Evolutionary conservation across 441 rosid genomes (phyloP), one percentile per base, ranked within the genome.

Genomic region (Pelargonium fulgidum): DNA sequence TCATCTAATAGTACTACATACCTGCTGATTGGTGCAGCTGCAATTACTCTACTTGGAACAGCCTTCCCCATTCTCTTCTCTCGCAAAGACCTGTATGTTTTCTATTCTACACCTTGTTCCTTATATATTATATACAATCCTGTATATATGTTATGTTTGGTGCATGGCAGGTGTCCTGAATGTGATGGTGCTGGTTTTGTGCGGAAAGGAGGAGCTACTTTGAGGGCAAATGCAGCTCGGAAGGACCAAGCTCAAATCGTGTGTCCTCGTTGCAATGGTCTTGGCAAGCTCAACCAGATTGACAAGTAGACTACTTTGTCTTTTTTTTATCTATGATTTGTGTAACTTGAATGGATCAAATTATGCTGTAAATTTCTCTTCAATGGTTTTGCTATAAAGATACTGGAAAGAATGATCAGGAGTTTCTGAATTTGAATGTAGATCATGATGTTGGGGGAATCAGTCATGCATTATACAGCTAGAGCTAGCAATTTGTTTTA

Each of bases 111-210:
- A 44, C 24, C 24, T 22, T 22, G 24, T 10, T 10, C 10, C 4
- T 42, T 42, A 7, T 42, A 22, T 22, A n/a, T n/a, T n/a, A n/a
- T n/a, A n/a, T n/a, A n/a, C n/a, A n/a, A n/a, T n/a, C n/a, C n/a
- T n/a, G n/a, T n/a, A n/a, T n/a, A n/a, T n/a, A n/a, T 29, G 33
- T 29, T 29, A 29, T 29, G 33, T 29, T 29, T 29, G 33, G 16
- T 42, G 33, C 29, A 26, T 41, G 7, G 47, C 76, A 91, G 97
- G 71, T 93, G 98, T 78, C 98, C 97, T 12, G 96, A 84, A 77
- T 93, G 98, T 52, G 98, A 93, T n/a, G 98, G 98, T 64, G 97
- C 98, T 0, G 98, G 97, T 0, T 93, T 93, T 75, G 83, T 93
- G 36, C 81, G 97, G 79, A 64, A 77, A 69, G 62, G 86, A 1